phyloP scores from a whole-genome alignment of 192 early-diverging fungal species.

The Allomyces javanicus region DNA sequence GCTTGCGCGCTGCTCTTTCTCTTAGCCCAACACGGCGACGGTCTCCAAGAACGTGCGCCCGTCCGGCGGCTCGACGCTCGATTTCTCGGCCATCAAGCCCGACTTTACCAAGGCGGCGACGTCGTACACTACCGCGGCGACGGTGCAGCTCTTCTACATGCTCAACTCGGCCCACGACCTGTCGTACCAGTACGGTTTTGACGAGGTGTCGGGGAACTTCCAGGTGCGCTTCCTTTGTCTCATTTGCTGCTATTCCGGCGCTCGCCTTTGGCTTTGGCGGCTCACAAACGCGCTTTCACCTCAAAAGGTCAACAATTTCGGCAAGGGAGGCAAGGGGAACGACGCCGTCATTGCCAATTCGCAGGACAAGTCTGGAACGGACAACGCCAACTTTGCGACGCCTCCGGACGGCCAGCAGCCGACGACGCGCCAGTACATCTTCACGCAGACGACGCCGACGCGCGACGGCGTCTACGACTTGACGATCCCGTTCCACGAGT shows the following conservation, averaged over 20 bases:
- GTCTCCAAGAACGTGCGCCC: too few relatives aligned
- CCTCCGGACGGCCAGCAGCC: conserved; percentile 79
- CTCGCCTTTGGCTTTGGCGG: too few relatives aligned
- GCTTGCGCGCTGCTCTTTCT: too few relatives aligned
- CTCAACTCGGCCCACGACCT: too few relatives aligned
- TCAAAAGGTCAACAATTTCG: conserved; percentile 7
- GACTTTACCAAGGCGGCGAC: too few relatives aligned
- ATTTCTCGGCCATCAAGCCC: too few relatives aligned
- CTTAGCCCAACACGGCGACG: too few relatives aligned
- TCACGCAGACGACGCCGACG: conserved; percentile 47
- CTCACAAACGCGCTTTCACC: too few relatives aligned
- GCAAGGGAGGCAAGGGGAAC: conserved; percentile 10
- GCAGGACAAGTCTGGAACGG: conserved; percentile 4
- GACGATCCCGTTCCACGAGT: conserved; percentile 88
- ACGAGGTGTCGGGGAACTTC: conserved; percentile 34
- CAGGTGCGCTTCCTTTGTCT: conserved; percentile 6
- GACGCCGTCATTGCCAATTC: conserved; percentile 5
- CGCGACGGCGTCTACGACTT: conserved; percentile 77
- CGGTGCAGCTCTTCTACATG: too few relatives aligned
- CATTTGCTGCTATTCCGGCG: too few relatives aligned
- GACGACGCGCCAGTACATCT: conserved; percentile 88
- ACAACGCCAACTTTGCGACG: conserved; percentile 39
- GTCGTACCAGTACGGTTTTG: conserved; percentile 18
- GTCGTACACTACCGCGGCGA: too few relatives aligned
- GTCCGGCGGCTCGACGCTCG: too few relatives aligned